Conservation (phyloP, 306 rosid genomes). For the Trifolium subterraneum region DNA sequence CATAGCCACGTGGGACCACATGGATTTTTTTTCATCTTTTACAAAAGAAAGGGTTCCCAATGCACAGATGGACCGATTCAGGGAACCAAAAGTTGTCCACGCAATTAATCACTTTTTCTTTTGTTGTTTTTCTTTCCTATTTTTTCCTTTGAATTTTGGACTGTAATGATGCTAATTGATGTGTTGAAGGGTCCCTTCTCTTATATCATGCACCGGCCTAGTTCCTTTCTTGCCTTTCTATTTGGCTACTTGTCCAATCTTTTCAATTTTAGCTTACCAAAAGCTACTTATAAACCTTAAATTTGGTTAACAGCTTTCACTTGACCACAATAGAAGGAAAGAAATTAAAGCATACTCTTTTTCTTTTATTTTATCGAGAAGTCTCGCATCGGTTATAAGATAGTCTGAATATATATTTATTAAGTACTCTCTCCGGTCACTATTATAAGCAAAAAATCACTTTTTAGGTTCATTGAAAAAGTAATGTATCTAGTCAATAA, state of each 20-base stretch:
- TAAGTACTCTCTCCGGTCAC: too few species aligned
- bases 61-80: conserved; percentile 40
- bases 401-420: too few species aligned
- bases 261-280: conserved; percentile 3
- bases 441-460: too few species aligned
- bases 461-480: too few species aligned
- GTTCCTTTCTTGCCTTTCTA: conserved; percentile 45
- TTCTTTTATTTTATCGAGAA: too few species aligned
- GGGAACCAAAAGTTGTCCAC: conserved; percentile 50
- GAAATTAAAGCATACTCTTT: background rate
- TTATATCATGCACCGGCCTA: conserved; percentile 55
- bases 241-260: conserved; percentile 41
- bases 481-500: too few species aligned
- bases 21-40: conserved; percentile 9
- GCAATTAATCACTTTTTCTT: conserved; percentile 38
- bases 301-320: conserved; percentile 37
- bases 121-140: conserved; percentile 32
- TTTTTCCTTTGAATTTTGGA: conserved; percentile 40
- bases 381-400: too few species aligned
- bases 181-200: conserved; percentile 29
- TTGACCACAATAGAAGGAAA: conserved; percentile 38
- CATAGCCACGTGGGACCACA: conserved; percentile 54
- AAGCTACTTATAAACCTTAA: conserved; percentile 38
- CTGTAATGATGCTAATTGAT: conserved; percentile 48
- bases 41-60: conserved; percentile 51